These are phyloP conservation scores for Yamadazyma endophytica DNA, from an alignment of 805 yeast genomes.

Conservation along the genomic window DNA sequence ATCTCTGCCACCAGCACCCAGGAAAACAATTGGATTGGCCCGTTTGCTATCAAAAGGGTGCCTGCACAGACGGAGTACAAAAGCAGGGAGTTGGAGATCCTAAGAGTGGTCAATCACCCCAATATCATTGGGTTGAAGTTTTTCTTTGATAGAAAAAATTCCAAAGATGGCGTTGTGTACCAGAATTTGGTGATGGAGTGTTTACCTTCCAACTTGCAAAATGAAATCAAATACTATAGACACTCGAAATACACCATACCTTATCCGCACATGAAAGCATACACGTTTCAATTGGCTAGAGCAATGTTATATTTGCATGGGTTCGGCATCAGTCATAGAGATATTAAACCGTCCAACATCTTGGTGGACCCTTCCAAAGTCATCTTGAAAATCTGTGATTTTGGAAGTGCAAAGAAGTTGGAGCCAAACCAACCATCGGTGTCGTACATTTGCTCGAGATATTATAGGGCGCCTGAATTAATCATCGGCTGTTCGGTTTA, in stretches of 20 bases:
- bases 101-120: slow-evolving; percentile 74
- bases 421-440: slow-evolving; percentile 84
- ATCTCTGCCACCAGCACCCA: slow-evolving; percentile 5
- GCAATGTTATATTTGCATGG: slow-evolving; percentile 83
- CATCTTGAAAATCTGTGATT: slow-evolving; percentile 73
- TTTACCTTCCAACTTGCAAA: slow-evolving; percentile 73
- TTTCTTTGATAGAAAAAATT: slow-evolving; percentile 65
- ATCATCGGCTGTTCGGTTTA: slow-evolving; percentile 87
- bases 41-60: slow-evolving; percentile 78
- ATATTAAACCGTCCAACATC: slow-evolving; percentile 79
- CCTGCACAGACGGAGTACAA: slow-evolving; percentile 87
- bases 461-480: slow-evolving; percentile 94
- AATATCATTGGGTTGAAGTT: slow-evolving; percentile 67
- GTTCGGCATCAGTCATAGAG: slow-evolving; percentile 77
- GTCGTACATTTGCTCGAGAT: slow-evolving; percentile 92
- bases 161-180: slow-evolving; percentile 58
- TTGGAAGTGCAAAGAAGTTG: slow-evolving; percentile 78
- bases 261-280: slow-evolving; percentile 69
- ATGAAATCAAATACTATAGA: slow-evolving; percentile 68
- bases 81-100: slow-evolving; percentile 73
- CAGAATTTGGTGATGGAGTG: slow-evolving; percentile 87
- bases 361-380: slow-evolving; percentile 69
- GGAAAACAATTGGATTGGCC: slow-evolving; percentile 58
- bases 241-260: slow-evolving; percentile 60
- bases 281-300: slow-evolving; percentile 74